Evolutionary conservation across 2,329 filamentous ascomycete species (phyloP), one percentile per base, ranked within the genome.

Genomic region (Cercospora brassicicola): DNA sequence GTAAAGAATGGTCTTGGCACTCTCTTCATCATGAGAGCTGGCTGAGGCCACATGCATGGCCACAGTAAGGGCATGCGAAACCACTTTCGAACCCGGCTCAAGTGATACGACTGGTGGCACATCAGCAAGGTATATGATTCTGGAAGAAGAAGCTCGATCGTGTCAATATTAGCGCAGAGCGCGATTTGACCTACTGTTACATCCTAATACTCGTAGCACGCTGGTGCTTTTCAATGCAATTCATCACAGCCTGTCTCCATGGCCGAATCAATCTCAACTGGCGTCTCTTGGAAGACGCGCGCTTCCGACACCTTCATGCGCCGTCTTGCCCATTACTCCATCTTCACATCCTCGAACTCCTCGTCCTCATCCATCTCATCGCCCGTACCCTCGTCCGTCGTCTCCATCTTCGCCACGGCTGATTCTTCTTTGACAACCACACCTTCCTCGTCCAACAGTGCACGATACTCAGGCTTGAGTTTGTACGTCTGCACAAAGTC

Each of bases 401-500:
- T 83, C 11, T 80, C 78, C 13, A 73, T 72, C 63, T 72, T 67
- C 69, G 77, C 69, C 30, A 75, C 74, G 3, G 79, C 83, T 55
- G 82, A 78, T 69, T 84, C 84, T 71, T 86, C 83, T 69, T 84
- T 89, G 62, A 84, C 82, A 28, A 69, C 82, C 26, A 79, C 77
- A 62, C 84, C 85, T 45, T 82, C 82, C 65, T 85, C 85, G 42
- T 82, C 82, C 66, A 85, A 82, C 73, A 81, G 86, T 45, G 82
- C 81, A 66, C 84, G 83, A 69, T 91, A 90, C 77, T 93, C 90
- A 2, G 87, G 84, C 78, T 90, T 92, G 66, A 97, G 82, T 73
- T 90, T 90, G 89, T 93, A 98, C 73, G 90, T 90, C 78, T 93
- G 94, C 62, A 92, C 90, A 77, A 96, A 97, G 2, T 89, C 86